These are phyloP conservation scores for Gaeumannomyces sp. DNA, from an alignment of 2,329 filamentous ascomycete genomes.

Conservation along the genomic window DNA sequence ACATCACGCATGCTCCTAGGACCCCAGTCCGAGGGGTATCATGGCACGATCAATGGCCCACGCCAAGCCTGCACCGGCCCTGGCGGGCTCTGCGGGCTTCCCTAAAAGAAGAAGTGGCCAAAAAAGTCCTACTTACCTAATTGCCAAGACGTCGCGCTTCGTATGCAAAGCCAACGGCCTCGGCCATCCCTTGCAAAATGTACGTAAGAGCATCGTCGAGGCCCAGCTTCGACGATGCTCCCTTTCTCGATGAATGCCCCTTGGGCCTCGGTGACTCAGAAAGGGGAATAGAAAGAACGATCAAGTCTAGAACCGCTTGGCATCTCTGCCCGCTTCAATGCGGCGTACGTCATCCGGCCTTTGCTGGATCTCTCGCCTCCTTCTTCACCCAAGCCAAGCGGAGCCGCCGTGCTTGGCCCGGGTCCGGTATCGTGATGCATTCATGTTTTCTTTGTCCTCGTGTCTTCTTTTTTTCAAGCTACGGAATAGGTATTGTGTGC, in stretches of 20 bases:
- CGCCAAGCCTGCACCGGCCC: background rate
- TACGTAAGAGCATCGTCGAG: background rate
- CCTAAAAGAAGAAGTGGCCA: background rate
- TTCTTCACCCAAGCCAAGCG: background rate
- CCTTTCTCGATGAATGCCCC: too few relatives aligned
- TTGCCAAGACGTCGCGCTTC: background rate
- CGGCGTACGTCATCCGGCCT: background rate
- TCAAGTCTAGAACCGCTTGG: background rate
- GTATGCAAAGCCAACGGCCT: background rate
- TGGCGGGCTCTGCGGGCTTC: too few relatives aligned
- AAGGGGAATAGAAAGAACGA: background rate
- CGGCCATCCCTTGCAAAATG: background rate
- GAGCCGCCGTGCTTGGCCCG: background rate
- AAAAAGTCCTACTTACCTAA: conserved; percentile 9
- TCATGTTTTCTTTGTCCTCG: background rate
- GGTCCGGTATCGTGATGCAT: background rate
- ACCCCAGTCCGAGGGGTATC: background rate
- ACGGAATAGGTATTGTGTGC: background rate
- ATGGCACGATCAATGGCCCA: background rate
- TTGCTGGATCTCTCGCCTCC: too few relatives aligned
- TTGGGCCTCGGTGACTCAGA: background rate
- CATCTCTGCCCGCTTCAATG: background rate
- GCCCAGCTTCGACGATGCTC: too few relatives aligned
- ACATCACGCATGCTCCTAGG: background rate
- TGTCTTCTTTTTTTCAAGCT: background rate